Conservation (phyloP, 2,329 filamentous ascomycete genomes). For the Cytospora schulzeri region DNA sequence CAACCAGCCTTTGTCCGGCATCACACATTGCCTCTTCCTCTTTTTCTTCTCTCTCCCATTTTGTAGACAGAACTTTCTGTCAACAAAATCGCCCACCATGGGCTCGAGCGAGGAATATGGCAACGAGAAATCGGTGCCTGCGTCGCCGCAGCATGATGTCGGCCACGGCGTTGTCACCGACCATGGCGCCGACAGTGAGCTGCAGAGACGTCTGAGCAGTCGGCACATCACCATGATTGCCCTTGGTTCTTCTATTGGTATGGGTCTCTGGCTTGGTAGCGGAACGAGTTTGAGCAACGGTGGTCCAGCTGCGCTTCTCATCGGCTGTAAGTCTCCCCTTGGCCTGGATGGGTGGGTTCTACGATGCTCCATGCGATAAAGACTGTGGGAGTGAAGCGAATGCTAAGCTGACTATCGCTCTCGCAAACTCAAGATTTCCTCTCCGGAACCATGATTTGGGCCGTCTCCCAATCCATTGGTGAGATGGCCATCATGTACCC, state of each 20-base stretch:
- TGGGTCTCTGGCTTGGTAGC: constrained; percentile 50
- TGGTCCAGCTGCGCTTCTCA: constrained; percentile 47
- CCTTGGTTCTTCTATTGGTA: constrained; percentile 47
- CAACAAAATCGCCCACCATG: constrained; percentile 8
- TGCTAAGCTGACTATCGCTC: background rate
- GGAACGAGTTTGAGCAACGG: constrained; percentile 44
- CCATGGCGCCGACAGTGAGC: constrained; percentile 32
- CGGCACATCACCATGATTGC: constrained; percentile 59
- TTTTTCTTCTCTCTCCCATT: background rate
- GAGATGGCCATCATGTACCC: constrained; percentile 51
- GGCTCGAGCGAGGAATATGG: constrained; percentile 24
- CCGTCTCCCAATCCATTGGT: constrained; percentile 48
- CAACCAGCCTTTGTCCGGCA: background rate
- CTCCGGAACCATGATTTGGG: constrained; percentile 50
- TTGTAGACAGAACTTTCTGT: background rate
- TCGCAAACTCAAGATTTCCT: constrained; percentile 32
- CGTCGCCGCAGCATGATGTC: constrained; percentile 13
- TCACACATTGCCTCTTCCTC: background rate
- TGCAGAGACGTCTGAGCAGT: constrained; percentile 43
- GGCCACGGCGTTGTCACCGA: constrained; percentile 1
- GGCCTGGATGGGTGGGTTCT: no score
- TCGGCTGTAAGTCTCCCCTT: constrained; percentile 40
- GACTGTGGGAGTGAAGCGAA: background rate
- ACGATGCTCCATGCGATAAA: no score
- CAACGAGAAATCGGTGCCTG: constrained; percentile 20